Base-by-base conservation (phyloP, 2,329 filamentous ascomycete genomes). In the Penicillium sp. region DNA sequence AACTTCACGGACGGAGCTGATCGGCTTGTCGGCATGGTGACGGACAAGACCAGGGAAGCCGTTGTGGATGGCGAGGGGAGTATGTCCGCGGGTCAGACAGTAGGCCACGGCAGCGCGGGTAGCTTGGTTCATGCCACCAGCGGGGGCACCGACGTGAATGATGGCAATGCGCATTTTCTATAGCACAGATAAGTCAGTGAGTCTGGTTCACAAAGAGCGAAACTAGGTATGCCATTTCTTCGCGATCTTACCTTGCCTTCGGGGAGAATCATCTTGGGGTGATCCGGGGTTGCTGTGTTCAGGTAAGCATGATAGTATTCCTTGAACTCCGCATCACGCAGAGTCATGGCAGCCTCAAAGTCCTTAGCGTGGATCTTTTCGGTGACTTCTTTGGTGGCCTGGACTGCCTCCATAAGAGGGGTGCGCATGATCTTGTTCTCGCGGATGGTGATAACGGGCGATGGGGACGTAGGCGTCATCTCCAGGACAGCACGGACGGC, bases 351-450 rank as follows among this genome's bases (percentile, higher is more conserved):
- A 63, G 83, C 87, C 38, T 91, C 89, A 73, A 97, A 99, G 69
- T 98, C 89, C 75, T 93, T 93, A 58, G 84, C 87, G 26, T 92
- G 86, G 61, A 99, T 97, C 35, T 91, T 91, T 68, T 86, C 86
- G 15, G 92, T 87, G 0, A 98, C 92, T 59, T 91, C 86, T 77
- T 97, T 90, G 30, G 95, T 99, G 72, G 93, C 87, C 51, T 86
- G 82, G 12, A 99, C 95, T 1, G 95, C 93, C 74, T 96, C 87
- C 82, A 98, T 91, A 28, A 99, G 83, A 22, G 93, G 90, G 70
- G 93, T 93, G 59, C 93, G 88, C 67, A 93, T 89, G 75, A 99
- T 98, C 82, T 99, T 96, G 85, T 98, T 98, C 83, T 99, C 95
- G 66, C 90, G 93, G 69, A 99, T 93, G 70, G 93, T 93, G 75